Base-by-base conservation (phyloP, 2,329 filamentous ascomycete genomes). In the Colletotrichum echinochloae region DNA sequence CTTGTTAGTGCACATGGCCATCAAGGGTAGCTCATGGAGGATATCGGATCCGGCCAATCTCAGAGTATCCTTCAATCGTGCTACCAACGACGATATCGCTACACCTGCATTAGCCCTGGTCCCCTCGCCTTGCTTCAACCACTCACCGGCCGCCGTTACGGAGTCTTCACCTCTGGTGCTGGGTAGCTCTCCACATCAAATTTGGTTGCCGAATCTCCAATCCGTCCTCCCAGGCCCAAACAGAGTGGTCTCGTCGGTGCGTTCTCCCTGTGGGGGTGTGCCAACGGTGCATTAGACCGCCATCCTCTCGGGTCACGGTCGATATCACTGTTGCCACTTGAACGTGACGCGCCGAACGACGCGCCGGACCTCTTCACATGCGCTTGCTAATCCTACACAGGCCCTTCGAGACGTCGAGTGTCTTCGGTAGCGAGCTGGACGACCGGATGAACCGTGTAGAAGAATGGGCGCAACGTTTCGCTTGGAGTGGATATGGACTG, bases 101-200 rank as follows among this genome's bases (percentile, higher is more conserved):
- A 65, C 68, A 71, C 68, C 68, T 71, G 68, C 68, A 71, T 71
- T 71, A 71, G 68, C 33, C 26, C 18, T 30, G 18, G 28, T n/a
- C 41, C 48, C 56, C 35, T 62, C 56, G 51, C 56, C 46, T 56
- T 48, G 52, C 37, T 14, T 26, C 12, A 14, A n/a, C 68, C 68
- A 69, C 37, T 68, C 59, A 60, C 55, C 59, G 48, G 52, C 23
- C 65, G 54, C 48, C 65, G 59, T 70, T 65, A 33, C 65, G 44
- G 65, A 64, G n/a, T 68, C 59, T 39, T 65, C 54, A 49, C 41
- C 59, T 26, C 18, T 65, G 60, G 59, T 55, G 65, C 60, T 63
- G 52, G 52, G 48, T 26, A 18, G 33, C 41, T 26, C 49, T 16
- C 5, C 26, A 18, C 59, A 39, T 28, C 35, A 14, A 33, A 23